Base-by-base conservation (phyloP, 2,329 filamentous ascomycete genomes). In the Catunica adiposa region DNA sequence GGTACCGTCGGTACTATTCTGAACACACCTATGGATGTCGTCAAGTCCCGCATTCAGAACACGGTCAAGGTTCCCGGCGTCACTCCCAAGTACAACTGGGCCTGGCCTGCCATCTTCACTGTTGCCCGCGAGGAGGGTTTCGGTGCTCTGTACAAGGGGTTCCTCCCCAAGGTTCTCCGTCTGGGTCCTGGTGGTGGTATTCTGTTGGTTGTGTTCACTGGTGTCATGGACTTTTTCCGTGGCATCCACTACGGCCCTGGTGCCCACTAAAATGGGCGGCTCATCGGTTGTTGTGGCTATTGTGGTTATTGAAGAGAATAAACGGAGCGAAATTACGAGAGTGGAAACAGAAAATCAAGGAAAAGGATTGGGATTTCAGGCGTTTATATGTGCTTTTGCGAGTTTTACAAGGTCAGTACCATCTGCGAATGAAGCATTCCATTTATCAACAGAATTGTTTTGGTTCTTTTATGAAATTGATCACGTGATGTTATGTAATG, bases 1-100 rank as follows among this genome's bases (percentile, higher is more conserved):
- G 92, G 92, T 59, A 97, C 89, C 22, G 64, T 77, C 54, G 90
- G 92, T 68, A 98, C 90, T 2, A 78, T 96, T 42, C 67, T 97
- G 61, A 98, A 98, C 76, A 97, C 90, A 2, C 89, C 89, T 57
- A 83, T 95, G 80, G 89, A 97, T 65, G 90, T 97, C 20, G 89
- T 97, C 72, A 98, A 98, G 79, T 94, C 86, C 62, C 84, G 92
- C 61, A 98, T 98, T 62, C 92, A 98, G 71, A 98, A 98, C 73
- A 88, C 80, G 56, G 77, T 86, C 62, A 90, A 86, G 75, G 73
- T 94, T 40, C 68, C 84, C n/a, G 92, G 92, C 3, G 75, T 79
- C 55, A 71, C 81, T 22, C 86, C 86, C 66, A 98, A 98, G 78
- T 98, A 98, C 75, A 96, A 97, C 79, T 98, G 92, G 92, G 92